Base-by-base conservation (phyloP, 176 grass and related monocot genomes). In the Paspalum vaginatum region DNA sequence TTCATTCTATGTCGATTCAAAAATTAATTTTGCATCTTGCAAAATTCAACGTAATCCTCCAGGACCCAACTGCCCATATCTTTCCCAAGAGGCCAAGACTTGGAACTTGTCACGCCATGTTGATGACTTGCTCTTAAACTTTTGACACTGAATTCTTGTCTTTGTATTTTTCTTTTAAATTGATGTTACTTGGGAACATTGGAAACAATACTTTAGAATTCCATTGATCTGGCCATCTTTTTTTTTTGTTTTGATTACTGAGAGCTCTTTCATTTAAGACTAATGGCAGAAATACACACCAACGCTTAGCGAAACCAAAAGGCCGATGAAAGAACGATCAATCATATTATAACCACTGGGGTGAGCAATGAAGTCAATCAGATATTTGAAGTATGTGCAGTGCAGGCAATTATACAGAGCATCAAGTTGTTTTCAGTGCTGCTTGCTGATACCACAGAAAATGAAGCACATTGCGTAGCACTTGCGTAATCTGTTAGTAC, bases 361-460 rank as follows among this genome's bases (percentile, higher is more conserved):
- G 48, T 38, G 37, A 45, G 16, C 37, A 78, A 62, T 85, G 55
- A 54, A 72, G 10, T 60, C 16, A 54, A 78, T n/a, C 17, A 24
- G 42, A 60, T 79, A 73, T 88, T 79, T 67, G 8, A 76, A 27
- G 46, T 68, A 26, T 43, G 52, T 43, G 47, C 49, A 27, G 21
- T 32, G 46, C 21, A 49, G 47, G 13, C 65, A 71, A 46, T 24
- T 17, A 61, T 40, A 62, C 27, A 22, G 12, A 37, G 5, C 38
- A 56, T 79, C 67, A 79, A 39, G 22, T 65, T 20, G 10, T 13
- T 70, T 74, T 81, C 48, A 56, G 58, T 48, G 39, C 18, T 27
- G n/a, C 70, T 73, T 51, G 68, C 25, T 52, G 43, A 49, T 75
- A 46, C 65, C 65, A 48, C 47, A 49, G 25, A 22, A 52, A 72